Percentiles rank a stretch among this genome's conserved stretches.
Evolutionary conservation across 1,139 yeast genomes (phyloP).

Genomic region (Saccharomyces pastorianus): DNA sequence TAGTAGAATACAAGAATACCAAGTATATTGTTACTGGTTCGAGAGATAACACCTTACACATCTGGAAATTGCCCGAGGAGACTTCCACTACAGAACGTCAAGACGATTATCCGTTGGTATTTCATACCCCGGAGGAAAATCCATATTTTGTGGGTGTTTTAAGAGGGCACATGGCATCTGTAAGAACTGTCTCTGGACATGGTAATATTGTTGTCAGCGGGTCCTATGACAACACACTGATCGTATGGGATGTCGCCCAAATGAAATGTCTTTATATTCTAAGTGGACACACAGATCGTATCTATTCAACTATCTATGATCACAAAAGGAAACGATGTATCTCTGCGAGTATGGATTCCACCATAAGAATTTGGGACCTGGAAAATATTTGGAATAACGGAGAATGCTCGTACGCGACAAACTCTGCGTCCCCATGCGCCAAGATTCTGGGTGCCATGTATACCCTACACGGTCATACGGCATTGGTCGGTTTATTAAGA

Average conservation of each 20-base stretch:
- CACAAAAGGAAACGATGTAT: slow-evolving; percentile 68
- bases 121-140: slow-evolving; percentile 43
- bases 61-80: slow-evolving; percentile 77
- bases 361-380: slow-evolving; percentile 85
- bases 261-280: slow-evolving; percentile 68
- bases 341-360: slow-evolving; percentile 88
- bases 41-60: slow-evolving; percentile 79
- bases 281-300: slow-evolving; percentile 78
- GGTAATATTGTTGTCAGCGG: slow-evolving; percentile 84
- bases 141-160: slow-evolving; percentile 71
- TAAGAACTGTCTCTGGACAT: slow-evolving; percentile 78
- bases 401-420: slow-evolving; percentile 21
- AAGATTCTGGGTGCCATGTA: slow-evolving; percentile 27
- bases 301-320: slow-evolving; percentile 81
- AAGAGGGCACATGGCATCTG: slow-evolving; percentile 80
- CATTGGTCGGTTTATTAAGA: slow-evolving; percentile 80
- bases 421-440: slow-evolving; percentile 22
- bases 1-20: slow-evolving; percentile 54
- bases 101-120: slow-evolving; percentile 30
- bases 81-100: slow-evolving; percentile 22
- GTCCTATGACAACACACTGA: slow-evolving; percentile 80
- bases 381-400: slow-evolving; percentile 34
- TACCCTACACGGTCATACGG: slow-evolving; percentile 66
- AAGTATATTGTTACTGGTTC: slow-evolving; percentile 79
- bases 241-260: slow-evolving; percentile 84